Base-by-base conservation (phyloP, 345 rosid species). In the Syzygium oleosum region DNA sequence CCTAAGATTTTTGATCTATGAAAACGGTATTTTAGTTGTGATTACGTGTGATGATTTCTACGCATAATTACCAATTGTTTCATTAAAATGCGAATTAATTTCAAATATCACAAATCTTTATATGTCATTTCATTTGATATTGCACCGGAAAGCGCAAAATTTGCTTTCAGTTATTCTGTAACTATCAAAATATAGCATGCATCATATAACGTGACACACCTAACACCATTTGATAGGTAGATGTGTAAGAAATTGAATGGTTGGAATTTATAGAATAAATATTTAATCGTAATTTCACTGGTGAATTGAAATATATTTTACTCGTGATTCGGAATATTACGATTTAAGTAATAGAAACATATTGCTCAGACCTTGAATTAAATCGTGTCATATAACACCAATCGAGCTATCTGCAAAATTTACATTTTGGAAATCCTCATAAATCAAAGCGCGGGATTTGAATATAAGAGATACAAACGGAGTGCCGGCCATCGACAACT, bases 191-290 rank as follows among this genome's bases (percentile, higher is more conserved):
- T 8, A 34, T 68, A 21, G 25, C 25, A 9, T 11, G 19, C 12
- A 65, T 31, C 41, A 65, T 16, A 31, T 3, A 31, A 31, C 11
- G 6, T 17, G 9, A 31, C 9, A 8, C 8, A 68, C 9, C 79
- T 68, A 9, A 68, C 46, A 63, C 7, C 5, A 0, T 58, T 12
- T 11, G 6, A 61, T 68, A 10, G 8, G 1, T 16, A 16, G 38
- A 73, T 6, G 1, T 38, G 21, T 1, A 0, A 5, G 7, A 38
- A 38, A 34, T 73, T 12, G 1, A 17, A 34, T 1, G 0, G 7
- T 11, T 17, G 9, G 23, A 17, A 68, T 68, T 2, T 13, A 68
- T 5, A 73, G 19, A 11, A 73, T 19, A 31, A 1, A 17, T 9
- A 2, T 2, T 55, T 4, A 55, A 21, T 55, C 5, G 9, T 22